These are phyloP conservation scores for barrel medic (Medicago truncatula) DNA, from an alignment of 306 rosid species.

Conservation along the genomic window MtrunA17r5.0-ANR NC_053044.1:50604501-50605000, in stretches of 20 bases:
- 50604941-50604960: background rate
- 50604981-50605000: background rate
- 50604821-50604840: constrained; percentile 9
- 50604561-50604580: constrained; percentile 80
- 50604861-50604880: constrained; percentile 26
- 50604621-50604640: constrained; percentile 36
- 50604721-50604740: constrained; percentile 60
- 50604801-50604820: constrained; percentile 23
- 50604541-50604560: constrained; percentile 52
- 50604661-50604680: background rate
- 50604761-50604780: constrained; percentile 52
- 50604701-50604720: constrained; percentile 31
- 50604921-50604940: background rate
- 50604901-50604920: background rate
- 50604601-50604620: constrained; percentile 47
- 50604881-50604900: background rate
- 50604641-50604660: background rate
- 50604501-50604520: constrained; percentile 74
- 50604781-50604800: constrained; percentile 76
- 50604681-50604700: background rate
- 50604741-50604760: constrained; percentile 28
- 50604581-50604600: constrained; percentile 64
- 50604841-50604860: constrained; percentile 24
- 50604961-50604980: too few species aligned
- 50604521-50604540: constrained; percentile 80